Conservation (phyloP, 148 eudicot species). For the Rhododendron simsii region DNA sequence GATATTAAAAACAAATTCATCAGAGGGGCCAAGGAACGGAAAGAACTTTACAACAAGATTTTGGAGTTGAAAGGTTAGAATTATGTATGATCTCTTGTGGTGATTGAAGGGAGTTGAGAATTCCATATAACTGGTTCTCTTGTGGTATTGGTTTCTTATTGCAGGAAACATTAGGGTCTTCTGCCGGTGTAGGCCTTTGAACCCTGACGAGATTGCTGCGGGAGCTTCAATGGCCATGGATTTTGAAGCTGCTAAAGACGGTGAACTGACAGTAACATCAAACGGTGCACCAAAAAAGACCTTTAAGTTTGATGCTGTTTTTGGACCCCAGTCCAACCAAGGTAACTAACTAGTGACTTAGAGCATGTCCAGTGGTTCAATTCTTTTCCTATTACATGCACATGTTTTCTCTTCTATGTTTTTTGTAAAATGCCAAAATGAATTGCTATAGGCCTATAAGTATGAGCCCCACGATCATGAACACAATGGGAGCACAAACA, state of each 20-base stretch:
- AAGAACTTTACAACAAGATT: constrained; percentile 84
- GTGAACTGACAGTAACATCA: constrained; percentile 65
- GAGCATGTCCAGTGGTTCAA: not conserved
- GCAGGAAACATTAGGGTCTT: constrained; percentile 93
- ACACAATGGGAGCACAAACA: not conserved
- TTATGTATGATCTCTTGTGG: not conserved
- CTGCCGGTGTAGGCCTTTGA: constrained; percentile 89
- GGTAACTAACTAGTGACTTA: constrained; percentile 45
- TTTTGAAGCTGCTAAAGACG: constrained; percentile 76
- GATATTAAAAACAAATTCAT: constrained; percentile 60
- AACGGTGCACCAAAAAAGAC: constrained; percentile 56
- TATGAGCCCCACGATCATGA: not conserved
- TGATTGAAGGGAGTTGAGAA: not conserved
- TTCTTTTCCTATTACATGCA: not conserved
- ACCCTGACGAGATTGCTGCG: constrained; percentile 51
- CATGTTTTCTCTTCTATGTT: not conserved
- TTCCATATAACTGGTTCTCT: constrained; percentile 1
- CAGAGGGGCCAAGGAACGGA: constrained; percentile 71
- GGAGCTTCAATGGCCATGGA: constrained; percentile 74
- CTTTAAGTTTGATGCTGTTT: constrained; percentile 89
- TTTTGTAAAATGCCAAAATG: not conserved
- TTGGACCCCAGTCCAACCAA: constrained; percentile 80
- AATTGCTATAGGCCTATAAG: not conserved
- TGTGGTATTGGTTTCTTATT: constrained; percentile 11
- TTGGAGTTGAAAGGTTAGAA: constrained; percentile 81